Base-by-base conservation (phyloP, 345 rosid species). In the Acer negundo region DNA sequence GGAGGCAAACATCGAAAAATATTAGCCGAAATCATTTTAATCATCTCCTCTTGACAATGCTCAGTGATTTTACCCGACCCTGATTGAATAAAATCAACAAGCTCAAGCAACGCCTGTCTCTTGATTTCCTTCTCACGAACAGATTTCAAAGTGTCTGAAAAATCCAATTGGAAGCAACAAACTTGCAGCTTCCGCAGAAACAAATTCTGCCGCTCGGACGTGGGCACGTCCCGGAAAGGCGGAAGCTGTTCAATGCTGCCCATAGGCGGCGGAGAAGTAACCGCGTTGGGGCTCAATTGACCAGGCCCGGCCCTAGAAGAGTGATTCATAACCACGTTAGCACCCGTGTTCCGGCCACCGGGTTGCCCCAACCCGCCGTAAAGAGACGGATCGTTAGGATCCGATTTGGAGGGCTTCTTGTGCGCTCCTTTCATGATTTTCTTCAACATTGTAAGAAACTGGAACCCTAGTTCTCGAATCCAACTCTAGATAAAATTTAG, bases 91-190 rank as follows among this genome's bases (percentile, higher is more conserved):
- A 86, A 87, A 83, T 92, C 98, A 26, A 91, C 90, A 0, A 94
- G 90, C 78, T 94, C 97, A 76, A 92, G 15, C 40, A 94, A 84
- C 1, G 96, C 88, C 67, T 91, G 96, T 74, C 98, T 79, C 74
- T 94, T 94, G 62, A 94, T 90, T 84, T 94, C 98, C 86, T 92
- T 94, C 77, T 94, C 94, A 0, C 94, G 85, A 7, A 82, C 89
- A 4, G 82, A 79, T 77, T 86, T 90, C 77, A 87, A 13, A 5
- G 92, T 75, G 42, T 92, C 87, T 0, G 83, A 72, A 66, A 94
- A 94, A 80, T 94, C 97, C n/a, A 94, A 89, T 19, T 83, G 94
- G 66, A 92, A 91, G 86, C 91, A 91, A 67, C 98, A 92, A 62
- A 88, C 76, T 84, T 94, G 94, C 44, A 94, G 80, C 78, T 94